Evolutionary conservation across 2,329 filamentous ascomycete genomes (phyloP).

Genomic region (Nannizziopsis barbatae): DNA sequence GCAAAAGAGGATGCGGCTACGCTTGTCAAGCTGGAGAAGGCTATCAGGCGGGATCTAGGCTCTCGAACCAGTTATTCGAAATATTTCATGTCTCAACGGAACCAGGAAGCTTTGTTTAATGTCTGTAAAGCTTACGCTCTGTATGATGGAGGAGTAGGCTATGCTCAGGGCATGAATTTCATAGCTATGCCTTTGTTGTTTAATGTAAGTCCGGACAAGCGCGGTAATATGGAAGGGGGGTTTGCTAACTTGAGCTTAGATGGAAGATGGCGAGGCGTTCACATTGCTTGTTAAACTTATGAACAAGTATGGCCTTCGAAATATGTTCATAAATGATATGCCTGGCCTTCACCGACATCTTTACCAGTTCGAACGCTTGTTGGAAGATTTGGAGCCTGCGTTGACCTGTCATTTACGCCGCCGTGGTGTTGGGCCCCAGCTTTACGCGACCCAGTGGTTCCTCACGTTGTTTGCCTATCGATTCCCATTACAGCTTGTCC

Average conservation of each 20-base stretch:
- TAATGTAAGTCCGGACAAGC: constrained; percentile 50
- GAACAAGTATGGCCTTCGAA: constrained; percentile 89
- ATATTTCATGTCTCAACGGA: constrained; percentile 77
- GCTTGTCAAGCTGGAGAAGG: constrained; percentile 76
- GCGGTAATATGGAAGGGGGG: neutral
- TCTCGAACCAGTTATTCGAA: constrained; percentile 93
- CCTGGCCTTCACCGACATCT: constrained; percentile 84
- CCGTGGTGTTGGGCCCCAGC: constrained; percentile 72
- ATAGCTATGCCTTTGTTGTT: constrained; percentile 92
- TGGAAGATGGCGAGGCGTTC: constrained; percentile 96
- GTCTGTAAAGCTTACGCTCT: constrained; percentile 96
- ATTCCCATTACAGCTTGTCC: constrained; percentile 88
- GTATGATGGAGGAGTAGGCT: constrained; percentile 87
- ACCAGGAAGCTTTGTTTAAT: constrained; percentile 88
- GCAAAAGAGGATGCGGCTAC: constrained; percentile 64
- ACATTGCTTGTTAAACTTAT: constrained; percentile 85
- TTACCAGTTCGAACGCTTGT: constrained; percentile 85
- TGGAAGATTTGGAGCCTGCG: constrained; percentile 89
- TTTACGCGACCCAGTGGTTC: constrained; percentile 99
- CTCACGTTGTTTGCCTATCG: constrained; percentile 96
- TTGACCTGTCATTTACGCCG: constrained; percentile 89
- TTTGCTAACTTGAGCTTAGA: constrained; percentile 40
- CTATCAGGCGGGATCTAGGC: constrained; percentile 81
- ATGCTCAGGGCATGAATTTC: constrained; percentile 98
- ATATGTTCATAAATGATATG: constrained; percentile 94